These are phyloP conservation scores for Omphalotus olearius DNA, from an alignment of 1,284 basidiomycete genomes.

Conservation along the genomic window DNA sequence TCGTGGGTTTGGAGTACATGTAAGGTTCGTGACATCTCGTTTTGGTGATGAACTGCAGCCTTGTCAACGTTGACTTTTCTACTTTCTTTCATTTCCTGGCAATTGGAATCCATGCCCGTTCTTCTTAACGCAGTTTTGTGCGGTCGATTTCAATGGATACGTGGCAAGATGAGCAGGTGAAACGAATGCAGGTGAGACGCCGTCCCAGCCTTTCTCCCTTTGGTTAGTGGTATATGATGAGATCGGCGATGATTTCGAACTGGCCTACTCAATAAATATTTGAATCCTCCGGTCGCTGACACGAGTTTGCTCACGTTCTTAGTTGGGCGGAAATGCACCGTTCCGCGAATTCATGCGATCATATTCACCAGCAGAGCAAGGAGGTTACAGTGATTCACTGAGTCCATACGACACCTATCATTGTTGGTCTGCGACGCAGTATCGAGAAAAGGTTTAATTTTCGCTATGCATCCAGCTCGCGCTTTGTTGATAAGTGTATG, in stretches of 20 bases:
- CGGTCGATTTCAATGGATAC: conserved; percentile 94
- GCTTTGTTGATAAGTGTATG: conserved; percentile 1
- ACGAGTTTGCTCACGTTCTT: conserved; percentile 7
- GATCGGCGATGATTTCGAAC: conserved; percentile 6
- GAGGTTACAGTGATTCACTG: conserved; percentile 71
- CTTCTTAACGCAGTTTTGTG: conserved; percentile 62
- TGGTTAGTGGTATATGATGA: neutral
- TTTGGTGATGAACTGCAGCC: neutral
- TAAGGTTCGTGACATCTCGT: conserved; percentile 46
- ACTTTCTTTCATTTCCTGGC: neutral
- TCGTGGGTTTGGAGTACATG: conserved; percentile 84
- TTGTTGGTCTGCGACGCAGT: conserved; percentile 89
- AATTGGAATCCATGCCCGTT: too few species aligned
- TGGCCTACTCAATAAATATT: neutral
- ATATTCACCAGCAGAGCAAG: conserved; percentile 66
- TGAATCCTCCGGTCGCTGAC: too few species aligned
- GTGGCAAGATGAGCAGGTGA: conserved; percentile 89
- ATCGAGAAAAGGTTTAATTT: conserved; percentile 78
- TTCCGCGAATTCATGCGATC: conserved; percentile 77
- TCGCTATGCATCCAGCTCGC: conserved; percentile 11
- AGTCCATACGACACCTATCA: conserved; percentile 82
- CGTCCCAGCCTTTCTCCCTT: conserved; percentile 12
- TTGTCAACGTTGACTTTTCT: neutral
- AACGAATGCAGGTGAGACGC: conserved; percentile 76
- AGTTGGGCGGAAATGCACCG: conserved; percentile 83